Evolutionary conservation across 2,329 filamentous ascomycete species (phyloP).

Genomic region (Blastomyces parvus): DNA sequence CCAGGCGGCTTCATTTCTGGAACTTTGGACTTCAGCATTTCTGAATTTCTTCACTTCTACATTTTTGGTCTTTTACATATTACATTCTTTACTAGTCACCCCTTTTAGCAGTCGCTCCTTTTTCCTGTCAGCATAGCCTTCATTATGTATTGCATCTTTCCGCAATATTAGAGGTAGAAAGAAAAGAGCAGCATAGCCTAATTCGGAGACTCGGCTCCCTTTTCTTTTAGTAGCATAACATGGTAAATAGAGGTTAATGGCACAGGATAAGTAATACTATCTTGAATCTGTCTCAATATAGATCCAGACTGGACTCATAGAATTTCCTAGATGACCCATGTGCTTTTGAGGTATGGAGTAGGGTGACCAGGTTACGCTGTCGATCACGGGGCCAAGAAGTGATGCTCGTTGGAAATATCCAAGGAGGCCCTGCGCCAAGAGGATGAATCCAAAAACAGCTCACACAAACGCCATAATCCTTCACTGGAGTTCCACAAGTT

Average conservation of each 20-base stretch:
- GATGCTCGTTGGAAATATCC: background rate
- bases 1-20: background rate
- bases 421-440: background rate
- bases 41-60: constrained; percentile 4
- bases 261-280: too few species aligned
- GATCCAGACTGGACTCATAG: background rate
- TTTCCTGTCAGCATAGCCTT: background rate
- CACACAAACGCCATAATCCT: background rate
- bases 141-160: too few species aligned
- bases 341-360: background rate
- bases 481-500: constrained; percentile 7
- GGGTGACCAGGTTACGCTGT: background rate
- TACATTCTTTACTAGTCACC: constrained; percentile 2
- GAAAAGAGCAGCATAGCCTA: too few species aligned
- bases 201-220: too few species aligned
- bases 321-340: background rate
- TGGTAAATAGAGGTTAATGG: too few species aligned
- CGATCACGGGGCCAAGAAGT: background rate
- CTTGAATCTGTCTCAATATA: too few species aligned
- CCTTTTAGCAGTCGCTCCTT: background rate
- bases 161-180: too few species aligned
- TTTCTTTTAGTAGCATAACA: too few species aligned
- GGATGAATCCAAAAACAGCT: background rate
- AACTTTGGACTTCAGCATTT: background rate
- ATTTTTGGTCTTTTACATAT: constrained; percentile 1